Percentiles rank a stretch among this genome's conserved stretches.
These are phyloP conservation scores for Alloascoidea hylecoeti DNA, from an alignment of 805 yeast species.

Conservation along the genomic window DNA sequence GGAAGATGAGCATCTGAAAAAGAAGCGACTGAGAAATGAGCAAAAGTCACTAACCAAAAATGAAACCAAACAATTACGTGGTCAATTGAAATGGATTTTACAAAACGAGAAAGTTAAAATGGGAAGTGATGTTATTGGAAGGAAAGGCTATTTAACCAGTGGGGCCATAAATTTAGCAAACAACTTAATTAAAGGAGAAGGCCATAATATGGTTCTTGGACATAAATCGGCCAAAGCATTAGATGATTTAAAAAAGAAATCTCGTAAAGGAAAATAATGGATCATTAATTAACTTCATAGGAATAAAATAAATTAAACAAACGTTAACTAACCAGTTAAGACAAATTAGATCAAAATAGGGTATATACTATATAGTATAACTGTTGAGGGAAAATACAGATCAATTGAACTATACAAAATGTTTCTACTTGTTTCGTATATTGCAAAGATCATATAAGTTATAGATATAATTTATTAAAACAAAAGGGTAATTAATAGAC, in stretches of 20 bases:
- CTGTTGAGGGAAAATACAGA: constrained; percentile 11
- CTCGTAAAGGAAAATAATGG: too few relatives aligned
- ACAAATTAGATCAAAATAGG: too few relatives aligned
- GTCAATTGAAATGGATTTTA: constrained; percentile 39
- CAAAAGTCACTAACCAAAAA: constrained; percentile 24
- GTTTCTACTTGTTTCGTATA: too few relatives aligned
- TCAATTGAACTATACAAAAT: constrained; percentile 3
- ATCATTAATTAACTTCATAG: too few relatives aligned
- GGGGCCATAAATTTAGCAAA: constrained; percentile 72
- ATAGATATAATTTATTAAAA: too few relatives aligned
- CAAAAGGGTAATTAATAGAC: neutral
- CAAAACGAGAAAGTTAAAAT: constrained; percentile 43
- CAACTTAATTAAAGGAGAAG: constrained; percentile 50
- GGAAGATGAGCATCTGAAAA: constrained; percentile 17
- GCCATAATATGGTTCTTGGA: constrained; percentile 60
- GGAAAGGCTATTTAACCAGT: constrained; percentile 60
- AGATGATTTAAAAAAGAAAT: constrained; percentile 31
- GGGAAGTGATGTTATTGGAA: constrained; percentile 22
- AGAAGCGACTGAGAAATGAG: constrained; percentile 8
- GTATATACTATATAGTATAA: constrained; percentile 15
- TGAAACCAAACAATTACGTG: constrained; percentile 30
- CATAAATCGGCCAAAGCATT: constrained; percentile 55
- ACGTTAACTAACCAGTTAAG: too few relatives aligned
- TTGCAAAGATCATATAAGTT: too few relatives aligned
- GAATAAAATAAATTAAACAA: too few relatives aligned